These are phyloP conservation scores for Ceratocystis albifundus DNA, from an alignment of 2,329 filamentous ascomycete genomes.

Conservation along the genomic window DNA sequence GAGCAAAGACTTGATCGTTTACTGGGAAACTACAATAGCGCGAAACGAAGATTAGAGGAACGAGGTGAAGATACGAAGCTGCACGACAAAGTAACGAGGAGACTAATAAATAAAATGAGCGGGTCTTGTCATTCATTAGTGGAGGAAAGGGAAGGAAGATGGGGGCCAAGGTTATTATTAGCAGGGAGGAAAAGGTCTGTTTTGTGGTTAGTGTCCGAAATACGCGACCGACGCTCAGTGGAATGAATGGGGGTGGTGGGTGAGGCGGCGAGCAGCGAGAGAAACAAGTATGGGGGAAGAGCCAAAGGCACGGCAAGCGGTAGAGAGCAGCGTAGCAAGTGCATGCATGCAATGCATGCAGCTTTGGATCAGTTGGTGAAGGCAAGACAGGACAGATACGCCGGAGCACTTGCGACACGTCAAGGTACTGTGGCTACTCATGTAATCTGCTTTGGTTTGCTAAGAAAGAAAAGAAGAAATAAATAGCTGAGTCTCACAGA, in stretches of 20 bases:
- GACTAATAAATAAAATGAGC: not conserved
- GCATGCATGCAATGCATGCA: no score
- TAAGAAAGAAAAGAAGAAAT: no score
- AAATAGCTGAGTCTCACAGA: not conserved
- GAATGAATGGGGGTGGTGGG: not conserved
- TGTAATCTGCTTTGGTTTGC: not conserved
- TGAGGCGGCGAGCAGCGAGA: not conserved
- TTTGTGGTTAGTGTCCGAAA: not conserved
- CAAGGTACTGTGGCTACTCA: not conserved
- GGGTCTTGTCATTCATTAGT: not conserved
- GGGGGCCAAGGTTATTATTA: not conserved
- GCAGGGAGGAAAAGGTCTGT: not conserved
- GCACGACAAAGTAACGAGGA: not conserved
- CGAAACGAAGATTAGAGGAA: no score
- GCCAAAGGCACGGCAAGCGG: no score
- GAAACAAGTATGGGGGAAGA: not conserved
- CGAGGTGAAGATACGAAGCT: no score
- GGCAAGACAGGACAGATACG: not conserved
- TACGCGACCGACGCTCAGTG: not conserved
- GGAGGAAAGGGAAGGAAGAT: not conserved
- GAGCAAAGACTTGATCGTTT: no score
- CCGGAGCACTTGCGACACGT: no score
- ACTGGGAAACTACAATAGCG: no score
- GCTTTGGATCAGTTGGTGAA: no score
- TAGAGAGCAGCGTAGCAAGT: no score